Percentiles rank a stretch among this genome's conserved stretches.
These are phyloP conservation scores for Alliaria petiolata DNA, from an alignment of 345 rosid species.

Conservation along the genomic window DNA sequence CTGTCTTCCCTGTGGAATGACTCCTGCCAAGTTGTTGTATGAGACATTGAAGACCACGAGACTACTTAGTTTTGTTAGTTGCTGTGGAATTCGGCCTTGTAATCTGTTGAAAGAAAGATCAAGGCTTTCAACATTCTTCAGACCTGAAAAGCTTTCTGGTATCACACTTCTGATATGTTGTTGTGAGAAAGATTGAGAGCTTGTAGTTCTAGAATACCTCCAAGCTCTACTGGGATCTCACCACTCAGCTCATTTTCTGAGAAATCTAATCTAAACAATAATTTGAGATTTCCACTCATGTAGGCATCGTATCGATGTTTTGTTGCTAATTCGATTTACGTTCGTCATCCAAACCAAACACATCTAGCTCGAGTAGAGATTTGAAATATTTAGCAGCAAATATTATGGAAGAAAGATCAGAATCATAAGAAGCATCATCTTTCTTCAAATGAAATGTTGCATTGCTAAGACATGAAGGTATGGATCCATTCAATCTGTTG, in stretches of 20 bases:
- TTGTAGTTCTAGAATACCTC: not conserved
- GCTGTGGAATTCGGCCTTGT: not conserved
- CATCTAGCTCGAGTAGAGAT: too few species aligned
- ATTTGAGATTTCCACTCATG: not conserved
- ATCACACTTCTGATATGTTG: constrained; percentile 6
- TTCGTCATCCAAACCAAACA: not conserved
- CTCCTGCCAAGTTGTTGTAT: constrained; percentile 6
- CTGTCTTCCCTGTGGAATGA: not conserved
- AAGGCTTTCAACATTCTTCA: constrained; percentile 35
- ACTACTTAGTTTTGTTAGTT: not conserved
- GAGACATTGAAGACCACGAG: not conserved
- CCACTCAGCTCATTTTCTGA: constrained; percentile 33
- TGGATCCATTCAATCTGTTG: too few species aligned
- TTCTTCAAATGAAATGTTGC: too few species aligned
- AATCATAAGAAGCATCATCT: not conserved
- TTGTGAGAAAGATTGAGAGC: constrained; percentile 36
- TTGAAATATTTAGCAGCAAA: too few species aligned
- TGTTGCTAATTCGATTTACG: not conserved
- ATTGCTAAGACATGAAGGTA: too few species aligned
- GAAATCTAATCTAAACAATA: constrained; percentile 31
- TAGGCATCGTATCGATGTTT: not conserved
- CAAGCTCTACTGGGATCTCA: constrained; percentile 27
- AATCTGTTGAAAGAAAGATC: constrained; percentile 15
- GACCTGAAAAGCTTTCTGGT: constrained; percentile 26
- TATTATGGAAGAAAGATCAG: too few species aligned